phyloP scores from a whole-genome alignment of 139 green algal genomes.

The Closterium sp. region DNA sequence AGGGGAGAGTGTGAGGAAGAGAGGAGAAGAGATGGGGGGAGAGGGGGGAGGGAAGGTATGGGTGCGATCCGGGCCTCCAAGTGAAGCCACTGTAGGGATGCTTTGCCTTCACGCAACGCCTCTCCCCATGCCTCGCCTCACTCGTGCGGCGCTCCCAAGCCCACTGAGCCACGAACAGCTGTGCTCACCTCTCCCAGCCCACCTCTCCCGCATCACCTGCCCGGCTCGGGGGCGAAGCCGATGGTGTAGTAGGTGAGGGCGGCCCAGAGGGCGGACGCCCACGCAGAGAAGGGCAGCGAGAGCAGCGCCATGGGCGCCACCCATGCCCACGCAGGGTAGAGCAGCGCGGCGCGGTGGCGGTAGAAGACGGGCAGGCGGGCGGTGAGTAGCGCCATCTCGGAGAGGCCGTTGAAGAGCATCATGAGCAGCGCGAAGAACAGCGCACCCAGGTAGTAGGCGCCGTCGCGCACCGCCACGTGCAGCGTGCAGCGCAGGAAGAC shows the following conservation, averaged over 20 bases:
- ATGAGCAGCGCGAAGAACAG: constrained; percentile 63
- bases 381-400: constrained; percentile 19
- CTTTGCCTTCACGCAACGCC: too few relatives aligned
- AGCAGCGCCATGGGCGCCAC: too few relatives aligned
- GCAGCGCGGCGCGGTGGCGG: constrained; percentile 73
- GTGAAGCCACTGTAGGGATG: too few relatives aligned
- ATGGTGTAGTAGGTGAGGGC: constrained; percentile 33
- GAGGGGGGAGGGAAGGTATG: too few relatives aligned
- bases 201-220: neutral
- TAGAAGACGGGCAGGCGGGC: constrained; percentile 65
- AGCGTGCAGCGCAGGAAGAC: constrained; percentile 60
- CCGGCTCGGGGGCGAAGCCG: constrained; percentile 19
- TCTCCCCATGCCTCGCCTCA: too few relatives aligned
- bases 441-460: constrained; percentile 56
- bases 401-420: constrained; percentile 56
- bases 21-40: neutral
- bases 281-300: constrained; percentile 70
- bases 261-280: constrained; percentile 53
- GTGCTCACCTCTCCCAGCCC: too few relatives aligned
- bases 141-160: too few relatives aligned
- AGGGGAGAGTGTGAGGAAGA: too few relatives aligned
- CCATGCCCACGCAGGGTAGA: constrained; percentile 66
- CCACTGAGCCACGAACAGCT: too few relatives aligned
- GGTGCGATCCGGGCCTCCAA: neutral
- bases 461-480: constrained; percentile 45